These are phyloP conservation scores for Dentipellis fragilis DNA, from an alignment of 768 basidiomycete genomes.

Conservation along the genomic window DNA sequence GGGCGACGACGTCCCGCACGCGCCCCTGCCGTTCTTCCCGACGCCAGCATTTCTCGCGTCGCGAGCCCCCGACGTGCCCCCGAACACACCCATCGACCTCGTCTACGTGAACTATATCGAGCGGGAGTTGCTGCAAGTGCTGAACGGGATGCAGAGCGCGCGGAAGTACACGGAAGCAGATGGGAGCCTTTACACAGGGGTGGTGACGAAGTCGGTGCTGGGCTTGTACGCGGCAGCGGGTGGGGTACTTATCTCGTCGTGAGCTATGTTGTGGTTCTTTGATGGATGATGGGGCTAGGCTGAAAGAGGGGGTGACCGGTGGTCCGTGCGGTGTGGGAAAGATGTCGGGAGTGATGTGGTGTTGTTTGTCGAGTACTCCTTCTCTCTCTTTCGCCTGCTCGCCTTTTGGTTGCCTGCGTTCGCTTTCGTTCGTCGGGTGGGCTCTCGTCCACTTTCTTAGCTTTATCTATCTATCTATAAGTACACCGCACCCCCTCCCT, in stretches of 20 bases:
- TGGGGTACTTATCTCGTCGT: too few relatives aligned
- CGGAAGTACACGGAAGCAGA: constrained; percentile 43
- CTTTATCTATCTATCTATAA: constrained; percentile 29
- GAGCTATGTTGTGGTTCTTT: neutral
- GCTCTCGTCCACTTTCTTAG: constrained; percentile 1
- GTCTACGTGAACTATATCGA: constrained; percentile 70
- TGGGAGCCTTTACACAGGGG: constrained; percentile 41
- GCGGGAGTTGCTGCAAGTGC: constrained; percentile 34
- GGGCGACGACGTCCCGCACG: neutral
- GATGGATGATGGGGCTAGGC: neutral
- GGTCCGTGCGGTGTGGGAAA: neutral
- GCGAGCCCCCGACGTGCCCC: constrained; percentile 1
- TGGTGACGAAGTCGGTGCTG: constrained; percentile 40
- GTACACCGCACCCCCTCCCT: constrained; percentile 20
- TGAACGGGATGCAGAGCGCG: constrained; percentile 45
- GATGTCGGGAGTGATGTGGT: neutral
- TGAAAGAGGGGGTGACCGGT: neutral
- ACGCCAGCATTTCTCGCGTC: neutral
- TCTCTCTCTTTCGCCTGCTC: neutral
- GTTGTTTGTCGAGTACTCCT: neutral
- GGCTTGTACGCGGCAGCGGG: constrained; percentile 47
- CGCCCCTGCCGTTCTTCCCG: neutral
- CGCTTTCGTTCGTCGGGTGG: constrained; percentile 3
- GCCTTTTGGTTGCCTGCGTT: neutral
- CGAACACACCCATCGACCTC: constrained; percentile 51